Conservation (phyloP, 345 rosid species). For the Syzygium jambos region DNA sequence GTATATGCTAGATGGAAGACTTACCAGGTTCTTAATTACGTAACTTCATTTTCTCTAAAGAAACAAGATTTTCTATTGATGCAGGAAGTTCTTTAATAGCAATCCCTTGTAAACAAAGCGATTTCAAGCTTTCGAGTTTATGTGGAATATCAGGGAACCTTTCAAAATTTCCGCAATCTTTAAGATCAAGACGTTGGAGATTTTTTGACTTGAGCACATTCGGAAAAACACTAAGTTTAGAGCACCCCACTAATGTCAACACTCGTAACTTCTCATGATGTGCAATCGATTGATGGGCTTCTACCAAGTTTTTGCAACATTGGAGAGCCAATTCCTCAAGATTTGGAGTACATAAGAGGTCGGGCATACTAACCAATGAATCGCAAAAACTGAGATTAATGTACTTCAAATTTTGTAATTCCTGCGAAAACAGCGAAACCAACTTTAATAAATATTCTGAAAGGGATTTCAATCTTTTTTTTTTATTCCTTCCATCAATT, state of each 20-base stretch:
- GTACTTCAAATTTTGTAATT: background rate
- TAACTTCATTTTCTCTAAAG: background rate
- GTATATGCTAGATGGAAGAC: background rate
- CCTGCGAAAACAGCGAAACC: background rate
- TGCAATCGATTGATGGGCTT: background rate
- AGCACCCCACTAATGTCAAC: accelerated
- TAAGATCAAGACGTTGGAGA: background rate
- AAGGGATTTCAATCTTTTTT: background rate
- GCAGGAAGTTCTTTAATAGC: background rate
- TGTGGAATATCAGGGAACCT: background rate
- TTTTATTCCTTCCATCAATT: no score
- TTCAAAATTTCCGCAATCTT: background rate
- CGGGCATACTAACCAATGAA: background rate
- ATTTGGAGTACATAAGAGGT: background rate
- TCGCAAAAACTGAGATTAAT: background rate
- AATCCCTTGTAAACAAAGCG: background rate
- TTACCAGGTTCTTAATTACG: background rate
- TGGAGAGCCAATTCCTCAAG: background rate
- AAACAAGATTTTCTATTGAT: background rate
- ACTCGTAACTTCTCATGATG: background rate
- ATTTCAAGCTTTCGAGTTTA: accelerated
- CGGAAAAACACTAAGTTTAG: background rate
- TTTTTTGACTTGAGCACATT: background rate
- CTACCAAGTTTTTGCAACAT: background rate
- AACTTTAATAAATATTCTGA: no score